Percentiles rank a stretch among this genome's conserved stretches.
These are phyloP conservation scores for Colletotrichum musicola DNA, from an alignment of 2,329 filamentous ascomycete genomes.

Conservation along the genomic window DNA sequence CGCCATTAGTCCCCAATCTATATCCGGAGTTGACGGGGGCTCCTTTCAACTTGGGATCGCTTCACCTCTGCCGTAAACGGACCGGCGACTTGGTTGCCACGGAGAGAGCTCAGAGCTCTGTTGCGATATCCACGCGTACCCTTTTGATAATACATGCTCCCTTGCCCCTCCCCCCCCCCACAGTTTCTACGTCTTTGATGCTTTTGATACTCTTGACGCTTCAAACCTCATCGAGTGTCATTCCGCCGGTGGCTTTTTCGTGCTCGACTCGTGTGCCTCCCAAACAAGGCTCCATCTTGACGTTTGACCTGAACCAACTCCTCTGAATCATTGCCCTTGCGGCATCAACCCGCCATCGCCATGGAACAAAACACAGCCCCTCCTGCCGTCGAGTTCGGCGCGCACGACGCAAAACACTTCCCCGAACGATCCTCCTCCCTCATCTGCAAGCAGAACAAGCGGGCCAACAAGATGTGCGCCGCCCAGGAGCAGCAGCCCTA, in stretches of 20 bases:
- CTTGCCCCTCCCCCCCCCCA: neutral
- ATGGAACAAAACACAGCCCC: constrained; percentile 13
- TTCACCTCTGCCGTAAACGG: constrained; percentile 11
- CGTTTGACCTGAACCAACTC: no score
- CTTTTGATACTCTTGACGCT: neutral
- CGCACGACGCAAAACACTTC: neutral
- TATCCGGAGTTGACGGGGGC: constrained; percentile 16
- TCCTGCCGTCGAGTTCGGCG: neutral
- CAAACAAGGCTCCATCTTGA: no score
- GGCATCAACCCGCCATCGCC: neutral
- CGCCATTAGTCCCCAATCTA: neutral
- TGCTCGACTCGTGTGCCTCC: no score
- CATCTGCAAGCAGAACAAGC: neutral
- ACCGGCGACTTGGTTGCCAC: constrained; percentile 12
- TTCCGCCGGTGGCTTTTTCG: no score
- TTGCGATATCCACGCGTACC: neutral
- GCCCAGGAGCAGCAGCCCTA: neutral
- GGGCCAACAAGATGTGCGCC: constrained; percentile 11
- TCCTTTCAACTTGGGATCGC: neutral
- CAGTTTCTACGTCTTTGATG: neutral
- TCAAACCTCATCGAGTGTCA: neutral
- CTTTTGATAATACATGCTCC: neutral
- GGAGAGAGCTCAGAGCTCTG: neutral
- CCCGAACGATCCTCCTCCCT: neutral
- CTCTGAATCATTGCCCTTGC: neutral